A percentile compares a stretch with the other conserved stretches of the same genome.
Evolutionary conservation across 1,284 basidiomycete genomes (phyloP).

Genomic region (Ustilago loliicola): DNA sequence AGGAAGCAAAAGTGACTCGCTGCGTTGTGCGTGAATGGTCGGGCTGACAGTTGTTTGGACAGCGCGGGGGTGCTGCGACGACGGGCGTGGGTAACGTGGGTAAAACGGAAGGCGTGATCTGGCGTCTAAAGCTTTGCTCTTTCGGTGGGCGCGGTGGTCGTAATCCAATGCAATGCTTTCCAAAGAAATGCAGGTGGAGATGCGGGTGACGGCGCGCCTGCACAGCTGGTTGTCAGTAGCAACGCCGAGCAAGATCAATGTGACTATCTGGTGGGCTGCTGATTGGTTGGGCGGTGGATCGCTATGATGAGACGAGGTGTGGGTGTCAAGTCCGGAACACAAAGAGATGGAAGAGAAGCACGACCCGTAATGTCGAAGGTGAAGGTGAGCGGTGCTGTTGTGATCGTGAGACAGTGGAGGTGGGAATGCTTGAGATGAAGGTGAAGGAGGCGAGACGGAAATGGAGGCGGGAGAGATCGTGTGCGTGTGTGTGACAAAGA

Average conservation of each 20-base stretch:
- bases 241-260: constrained; percentile 8
- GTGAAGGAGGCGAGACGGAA: background rate
- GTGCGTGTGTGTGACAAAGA: constrained; percentile 3
- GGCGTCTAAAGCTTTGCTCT: constrained; percentile 7
- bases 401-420: background rate
- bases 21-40: background rate
- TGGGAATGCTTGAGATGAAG: background rate
- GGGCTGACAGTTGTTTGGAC: background rate
- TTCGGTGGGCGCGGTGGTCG: background rate
- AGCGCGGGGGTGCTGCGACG: constrained; percentile 2
- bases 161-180: constrained; percentile 1
- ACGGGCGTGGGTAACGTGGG: constrained; percentile 34
- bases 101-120: constrained; percentile 11
- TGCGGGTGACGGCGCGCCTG: background rate
- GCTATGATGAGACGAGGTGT: constrained; percentile 14
- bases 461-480: background rate
- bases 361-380: background rate
- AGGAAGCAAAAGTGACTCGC: constrained; percentile 1
- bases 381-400: constrained; percentile 3
- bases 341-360: background rate
- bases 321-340: constrained; percentile 12
- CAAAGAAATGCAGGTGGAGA: constrained; percentile 1
- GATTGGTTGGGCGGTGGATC: background rate
- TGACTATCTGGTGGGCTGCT: background rate
- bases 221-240: constrained; percentile 12